These are phyloP conservation scores for Starmerella sirachaensis DNA, from an alignment of 805 yeast genomes.

Conservation along the genomic window DNA sequence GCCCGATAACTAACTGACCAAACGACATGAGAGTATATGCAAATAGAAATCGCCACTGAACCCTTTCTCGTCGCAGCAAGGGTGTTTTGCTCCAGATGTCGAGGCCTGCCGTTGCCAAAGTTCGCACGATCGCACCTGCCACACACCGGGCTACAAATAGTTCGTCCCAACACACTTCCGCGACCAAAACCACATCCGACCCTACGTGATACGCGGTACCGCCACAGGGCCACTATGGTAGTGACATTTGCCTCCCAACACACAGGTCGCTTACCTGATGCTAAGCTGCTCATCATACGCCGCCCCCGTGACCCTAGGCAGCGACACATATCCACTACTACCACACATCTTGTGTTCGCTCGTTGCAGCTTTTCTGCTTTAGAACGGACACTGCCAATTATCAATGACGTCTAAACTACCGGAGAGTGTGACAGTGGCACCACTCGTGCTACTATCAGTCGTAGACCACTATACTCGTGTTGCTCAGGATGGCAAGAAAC, in stretches of 20 bases:
- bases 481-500: constrained; percentile 56
- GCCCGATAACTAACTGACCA: constrained; percentile 92
- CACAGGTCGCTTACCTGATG: no score
- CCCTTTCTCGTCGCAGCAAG: no score
- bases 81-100: no score
- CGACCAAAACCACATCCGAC: background rate
- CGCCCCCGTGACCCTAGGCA: constrained; percentile 4
- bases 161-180: background rate
- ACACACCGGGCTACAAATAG: background rate
- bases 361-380: constrained; percentile 10
- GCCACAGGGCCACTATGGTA: no score
- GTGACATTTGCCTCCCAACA: background rate
- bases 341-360: no score
- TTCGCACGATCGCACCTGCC: background rate
- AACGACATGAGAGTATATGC: no score
- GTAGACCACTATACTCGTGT: constrained; percentile 92
- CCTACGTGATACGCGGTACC: no score
- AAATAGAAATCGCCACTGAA: no score
- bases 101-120: no score
- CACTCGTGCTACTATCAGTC: constrained; percentile 82
- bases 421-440: constrained; percentile 74
- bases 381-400: background rate
- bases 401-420: constrained; percentile 22
- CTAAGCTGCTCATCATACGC: constrained; percentile 3
- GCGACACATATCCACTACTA: background rate